Evolutionary conservation across 2,329 filamentous ascomycete genomes (phyloP), one percentile per base, ranked within the genome.

Genomic region (Venturia asperata): DNA sequence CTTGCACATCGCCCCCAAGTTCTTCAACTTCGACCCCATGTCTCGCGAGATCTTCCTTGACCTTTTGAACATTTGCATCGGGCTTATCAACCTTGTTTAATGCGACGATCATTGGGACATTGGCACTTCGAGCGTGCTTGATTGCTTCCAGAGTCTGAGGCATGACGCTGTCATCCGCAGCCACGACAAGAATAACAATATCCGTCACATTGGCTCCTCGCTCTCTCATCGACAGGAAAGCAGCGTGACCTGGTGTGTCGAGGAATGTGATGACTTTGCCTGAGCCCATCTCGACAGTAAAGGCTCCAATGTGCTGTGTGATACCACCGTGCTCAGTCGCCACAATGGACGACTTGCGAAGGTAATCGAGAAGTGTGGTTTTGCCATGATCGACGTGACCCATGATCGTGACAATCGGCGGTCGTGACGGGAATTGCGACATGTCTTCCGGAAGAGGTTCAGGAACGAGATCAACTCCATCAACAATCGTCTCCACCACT

Each of bases 331-430:
- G 92, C 74, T 99, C 94, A 64, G 89, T 86, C 6, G 91, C 91
- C 52, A 88, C 95, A 55, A 99, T 86, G 7, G 92, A 97, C 1
- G 92, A 94, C 71, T 96, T 95, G 45, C 94, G 89, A 56, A 99
- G 81, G 78, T 88, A 97, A 74, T 99, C 94, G 11, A 99, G 81
- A 52, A 99, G 87, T 0, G 95, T 99, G 0, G 94, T 99, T 79
- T 99, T 99, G 64, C 94, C 94, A 75, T 99, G 94, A 74, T 99
- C 95, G 70, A 99, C 94, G 69, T 99, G 94, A 2, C 94, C 94
- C 95, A 99, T 99, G 72, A 99, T 99, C 0, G 95, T 97, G 47
- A 99, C 92, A 43, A 99, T 91, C 0, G 94, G 95, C 9, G 94
- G 93, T 19, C 95, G 85, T 42, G 80, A 76, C 1, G 92, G 91